These are phyloP conservation scores for Platanthera guangdongensis DNA, from an alignment of 106 monocot species.

Conservation along the genomic window DNA sequence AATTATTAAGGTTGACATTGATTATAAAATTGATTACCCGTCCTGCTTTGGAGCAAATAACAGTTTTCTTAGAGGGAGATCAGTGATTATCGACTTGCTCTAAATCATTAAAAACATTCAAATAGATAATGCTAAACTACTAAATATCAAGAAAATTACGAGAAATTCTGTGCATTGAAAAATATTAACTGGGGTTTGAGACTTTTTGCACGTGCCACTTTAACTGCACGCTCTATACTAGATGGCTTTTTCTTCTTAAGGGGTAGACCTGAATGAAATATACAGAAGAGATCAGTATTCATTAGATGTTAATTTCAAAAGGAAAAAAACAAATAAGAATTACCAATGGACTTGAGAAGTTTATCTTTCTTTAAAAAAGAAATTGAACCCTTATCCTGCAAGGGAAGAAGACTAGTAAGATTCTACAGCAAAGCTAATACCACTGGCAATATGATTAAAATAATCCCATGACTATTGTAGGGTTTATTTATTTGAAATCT, in stretches of 20 bases:
- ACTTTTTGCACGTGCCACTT: conserved; percentile 35
- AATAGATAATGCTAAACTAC: too few relatives aligned
- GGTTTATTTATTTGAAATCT: too few relatives aligned
- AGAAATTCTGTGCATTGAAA: not conserved
- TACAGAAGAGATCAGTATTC: not conserved
- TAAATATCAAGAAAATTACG: not conserved
- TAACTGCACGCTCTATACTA: conserved; percentile 43
- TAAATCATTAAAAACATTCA: too few relatives aligned
- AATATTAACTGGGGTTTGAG: conserved; percentile 62
- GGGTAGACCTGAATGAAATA: conserved; percentile 33
- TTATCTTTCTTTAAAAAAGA: conserved; percentile 58
- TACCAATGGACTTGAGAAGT: conserved; percentile 57
- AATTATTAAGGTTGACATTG: too few relatives aligned
- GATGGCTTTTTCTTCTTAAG: conserved; percentile 65
- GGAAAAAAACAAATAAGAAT: not conserved
- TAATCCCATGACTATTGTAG: too few relatives aligned
- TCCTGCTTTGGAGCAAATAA: too few relatives aligned
- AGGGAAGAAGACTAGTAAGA: conserved; percentile 7
- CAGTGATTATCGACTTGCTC: too few relatives aligned
- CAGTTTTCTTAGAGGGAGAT: too few relatives aligned
- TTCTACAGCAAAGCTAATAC: not conserved
- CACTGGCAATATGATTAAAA: not conserved
- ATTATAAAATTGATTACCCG: too few relatives aligned
- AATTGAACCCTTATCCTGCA: conserved; percentile 45
- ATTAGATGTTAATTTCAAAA: not conserved